These are phyloP conservation scores for Datura wrightii DNA, from an alignment of 257 asterid species.

Conservation along the genomic window DNA sequence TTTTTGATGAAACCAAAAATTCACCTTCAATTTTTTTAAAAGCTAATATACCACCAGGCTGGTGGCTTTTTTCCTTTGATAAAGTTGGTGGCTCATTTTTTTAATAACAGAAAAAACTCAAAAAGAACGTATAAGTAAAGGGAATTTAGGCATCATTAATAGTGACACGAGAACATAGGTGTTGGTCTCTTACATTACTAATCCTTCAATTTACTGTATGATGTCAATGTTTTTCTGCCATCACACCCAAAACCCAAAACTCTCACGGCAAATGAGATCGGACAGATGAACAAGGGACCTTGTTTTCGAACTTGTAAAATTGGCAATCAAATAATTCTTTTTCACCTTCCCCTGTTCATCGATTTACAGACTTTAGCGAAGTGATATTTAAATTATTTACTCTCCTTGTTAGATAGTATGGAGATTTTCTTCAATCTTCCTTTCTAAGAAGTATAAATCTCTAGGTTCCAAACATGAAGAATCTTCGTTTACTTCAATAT, in stretches of 20 bases:
- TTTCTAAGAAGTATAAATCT: not conserved
- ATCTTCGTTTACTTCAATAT: not conserved
- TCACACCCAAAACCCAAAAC: not conserved
- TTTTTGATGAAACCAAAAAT: not conserved
- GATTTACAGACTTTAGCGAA: not conserved
- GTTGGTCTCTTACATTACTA: not conserved
- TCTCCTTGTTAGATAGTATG: not conserved
- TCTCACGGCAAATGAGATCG: not conserved
- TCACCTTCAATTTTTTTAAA: not conserved
- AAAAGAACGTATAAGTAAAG: not conserved
- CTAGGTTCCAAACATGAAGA: not conserved
- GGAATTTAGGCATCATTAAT: not conserved
- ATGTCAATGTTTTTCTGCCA: not conserved
- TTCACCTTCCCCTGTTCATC: not conserved
- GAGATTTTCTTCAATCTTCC: not conserved
- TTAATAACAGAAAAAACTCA: not conserved
- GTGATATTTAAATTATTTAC: not conserved
- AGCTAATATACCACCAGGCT: not conserved
- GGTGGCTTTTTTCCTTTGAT: not conserved
- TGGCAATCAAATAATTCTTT: slow-evolving; percentile 10
- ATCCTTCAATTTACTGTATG: not conserved
- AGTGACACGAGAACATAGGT: not conserved
- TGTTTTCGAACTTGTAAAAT: not conserved
- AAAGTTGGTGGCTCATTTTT: not conserved
- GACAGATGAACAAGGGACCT: not conserved